Conservation (phyloP, 192 early-diverging fungal species). For the Backusella psychrophila region DNA sequence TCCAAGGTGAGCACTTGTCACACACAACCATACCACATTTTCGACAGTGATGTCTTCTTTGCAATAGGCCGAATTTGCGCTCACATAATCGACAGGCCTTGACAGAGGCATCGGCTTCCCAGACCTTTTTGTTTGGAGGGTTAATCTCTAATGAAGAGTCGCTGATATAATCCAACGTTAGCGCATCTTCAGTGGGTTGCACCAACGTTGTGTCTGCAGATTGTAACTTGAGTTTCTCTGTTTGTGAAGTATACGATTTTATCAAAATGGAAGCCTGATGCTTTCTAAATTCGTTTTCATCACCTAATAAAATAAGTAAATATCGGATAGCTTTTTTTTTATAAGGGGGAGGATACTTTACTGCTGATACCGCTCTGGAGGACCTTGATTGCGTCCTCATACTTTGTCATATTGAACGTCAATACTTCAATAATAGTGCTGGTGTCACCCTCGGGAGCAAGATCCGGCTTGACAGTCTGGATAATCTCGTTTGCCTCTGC, state of each 20-base stretch:
- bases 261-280: conserved; percentile 47
- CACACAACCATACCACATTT: conserved; percentile 88
- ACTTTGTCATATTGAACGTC: conserved; percentile 38
- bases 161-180: conserved; percentile 5
- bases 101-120: conserved; percentile 79
- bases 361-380: conserved; percentile 64
- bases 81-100: conserved; percentile 66
- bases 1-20: conserved; percentile 69
- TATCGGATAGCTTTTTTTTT: neutral
- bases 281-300: conserved; percentile 49
- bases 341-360: conserved; percentile 19
- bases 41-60: conserved; percentile 89
- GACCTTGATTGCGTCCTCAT: conserved; percentile 62
- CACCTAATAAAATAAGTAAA: conserved; percentile 39
- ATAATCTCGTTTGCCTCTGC: conserved; percentile 28
- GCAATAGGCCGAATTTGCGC: conserved; percentile 68
- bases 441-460: neutral
- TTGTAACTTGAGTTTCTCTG: conserved; percentile 48
- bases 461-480: conserved; percentile 13
- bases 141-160: conserved; percentile 29
- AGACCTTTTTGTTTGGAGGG: conserved; percentile 33
- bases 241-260: conserved; percentile 40
- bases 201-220: conserved; percentile 11
- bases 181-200: conserved; percentile 11
- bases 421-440: neutral